Evolutionary conservation across 2,329 filamentous ascomycete species (phyloP).

Genomic region (Aureobasidium sp.): DNA sequence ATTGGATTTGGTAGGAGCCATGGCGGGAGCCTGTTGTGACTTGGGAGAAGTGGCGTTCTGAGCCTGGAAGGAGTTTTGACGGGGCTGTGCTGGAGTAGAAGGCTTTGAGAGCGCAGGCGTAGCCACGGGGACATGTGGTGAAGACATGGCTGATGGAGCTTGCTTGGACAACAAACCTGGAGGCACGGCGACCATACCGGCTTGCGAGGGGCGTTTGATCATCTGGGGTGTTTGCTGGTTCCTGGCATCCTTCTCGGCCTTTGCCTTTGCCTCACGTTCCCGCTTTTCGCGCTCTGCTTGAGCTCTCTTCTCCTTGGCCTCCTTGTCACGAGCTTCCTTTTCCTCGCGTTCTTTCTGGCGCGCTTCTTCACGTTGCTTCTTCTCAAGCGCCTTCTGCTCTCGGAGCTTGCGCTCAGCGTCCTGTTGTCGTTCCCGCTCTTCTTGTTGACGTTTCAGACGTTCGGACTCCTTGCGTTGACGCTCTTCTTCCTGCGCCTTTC

Average conservation of each 20-base stretch:
- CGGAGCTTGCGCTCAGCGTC: constrained; percentile 78
- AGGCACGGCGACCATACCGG: constrained; percentile 49
- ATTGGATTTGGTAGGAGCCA: constrained; percentile 44
- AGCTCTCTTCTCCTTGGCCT: constrained; percentile 61
- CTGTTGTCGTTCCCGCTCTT: constrained; percentile 78
- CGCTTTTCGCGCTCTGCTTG: constrained; percentile 51
- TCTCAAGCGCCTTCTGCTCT: constrained; percentile 73
- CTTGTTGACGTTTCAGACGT: constrained; percentile 67
- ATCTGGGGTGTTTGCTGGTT: constrained; percentile 30
- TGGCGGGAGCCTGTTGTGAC: constrained; percentile 50
- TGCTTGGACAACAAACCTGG: constrained; percentile 48
- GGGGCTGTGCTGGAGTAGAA: constrained; percentile 68
- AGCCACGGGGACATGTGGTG: constrained; percentile 70
- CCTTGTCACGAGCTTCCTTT: constrained; percentile 59
- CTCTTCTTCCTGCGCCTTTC: constrained; percentile 85
- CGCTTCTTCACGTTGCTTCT: constrained; percentile 62
- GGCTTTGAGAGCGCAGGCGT: constrained; percentile 79
- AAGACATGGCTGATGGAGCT: constrained; percentile 52
- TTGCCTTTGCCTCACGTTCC: constrained; percentile 52
- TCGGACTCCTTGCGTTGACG: constrained; percentile 78
- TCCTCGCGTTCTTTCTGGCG: constrained; percentile 73
- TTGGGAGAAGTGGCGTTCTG: constrained; percentile 63
- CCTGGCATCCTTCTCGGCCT: constrained; percentile 35
- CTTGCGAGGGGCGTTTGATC: constrained; percentile 53
- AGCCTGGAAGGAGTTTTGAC: constrained; percentile 73